phyloP scores from a whole-genome alignment of 495 filamentous ascomycete species.

The Podospora appendiculata region DNA sequence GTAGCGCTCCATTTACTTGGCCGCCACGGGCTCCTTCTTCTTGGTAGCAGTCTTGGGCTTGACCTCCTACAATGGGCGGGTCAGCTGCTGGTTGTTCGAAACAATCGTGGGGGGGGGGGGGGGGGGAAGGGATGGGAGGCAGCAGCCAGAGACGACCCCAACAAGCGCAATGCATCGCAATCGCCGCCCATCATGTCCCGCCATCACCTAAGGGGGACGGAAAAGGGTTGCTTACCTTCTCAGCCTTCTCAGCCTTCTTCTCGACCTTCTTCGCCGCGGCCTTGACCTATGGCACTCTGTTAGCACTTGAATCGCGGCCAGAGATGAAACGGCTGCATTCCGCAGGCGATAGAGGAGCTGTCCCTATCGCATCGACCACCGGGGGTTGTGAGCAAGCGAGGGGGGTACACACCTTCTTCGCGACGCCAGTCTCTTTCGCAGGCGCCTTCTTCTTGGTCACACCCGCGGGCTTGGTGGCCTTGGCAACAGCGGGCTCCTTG shows the following conservation, averaged over 20 bases:
- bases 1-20: constrained; percentile 5
- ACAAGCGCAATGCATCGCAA: neutral
- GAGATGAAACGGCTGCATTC: neutral
- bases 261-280: constrained; percentile 38
- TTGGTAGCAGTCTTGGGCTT: constrained; percentile 35
- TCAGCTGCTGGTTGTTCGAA: neutral
- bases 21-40: constrained; percentile 26
- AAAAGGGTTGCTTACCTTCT: constrained; percentile 9
- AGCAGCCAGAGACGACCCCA: neutral
- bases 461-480: constrained; percentile 43
- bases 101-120: too few relatives aligned
- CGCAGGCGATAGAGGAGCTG: too few relatives aligned
- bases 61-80: constrained; percentile 11
- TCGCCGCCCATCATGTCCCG: neutral
- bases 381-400: neutral
- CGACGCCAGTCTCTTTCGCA: constrained; percentile 39
- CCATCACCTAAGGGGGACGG: neutral
- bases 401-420: constrained; percentile 35
- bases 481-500: constrained; percentile 28
- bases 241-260: constrained; percentile 18
- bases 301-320: constrained; percentile 8
- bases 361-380: too few relatives aligned
- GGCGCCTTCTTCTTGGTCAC: constrained; percentile 48
- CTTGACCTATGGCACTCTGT: constrained; percentile 33
- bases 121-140: neutral